Conservation (phyloP, 768 basidiomycete genomes). For the Lactarius pseudohatsudake region DNA sequence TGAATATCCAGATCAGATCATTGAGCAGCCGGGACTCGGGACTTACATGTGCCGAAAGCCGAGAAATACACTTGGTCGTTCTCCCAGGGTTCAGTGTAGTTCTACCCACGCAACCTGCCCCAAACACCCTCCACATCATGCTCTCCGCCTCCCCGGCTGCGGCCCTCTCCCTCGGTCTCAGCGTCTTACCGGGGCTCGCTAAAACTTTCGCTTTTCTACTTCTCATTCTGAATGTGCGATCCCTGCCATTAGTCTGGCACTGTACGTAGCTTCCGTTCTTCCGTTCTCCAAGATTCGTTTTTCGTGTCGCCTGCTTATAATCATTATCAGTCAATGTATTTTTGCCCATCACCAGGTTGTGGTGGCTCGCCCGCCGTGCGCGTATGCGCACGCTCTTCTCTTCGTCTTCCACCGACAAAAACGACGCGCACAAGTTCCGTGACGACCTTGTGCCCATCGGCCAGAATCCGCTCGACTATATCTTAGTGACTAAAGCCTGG, state of each 20-base stretch:
- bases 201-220: constrained; percentile 11
- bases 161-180: constrained; percentile 4
- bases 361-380: constrained; percentile 5
- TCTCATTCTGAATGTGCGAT: constrained; percentile 8
- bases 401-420: constrained; percentile 11
- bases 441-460: constrained; percentile 29
- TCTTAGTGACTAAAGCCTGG: constrained; percentile 26
- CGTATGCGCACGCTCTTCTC: constrained; percentile 16
- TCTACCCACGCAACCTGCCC: too few species aligned
- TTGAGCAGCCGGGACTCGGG: too few species aligned
- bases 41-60: background rate
- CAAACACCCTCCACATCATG: background rate
- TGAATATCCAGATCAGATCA: too few species aligned
- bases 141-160: background rate
- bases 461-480: constrained; percentile 31
- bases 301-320: background rate
- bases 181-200: constrained; percentile 17
- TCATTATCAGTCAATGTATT: constrained; percentile 17
- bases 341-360: constrained; percentile 16
- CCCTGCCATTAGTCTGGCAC: constrained; percentile 29
- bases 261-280: constrained; percentile 15
- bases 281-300: background rate
- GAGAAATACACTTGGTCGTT: too few species aligned
- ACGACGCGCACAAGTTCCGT: constrained; percentile 10
- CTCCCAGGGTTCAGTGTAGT: too few species aligned